phyloP scores from a whole-genome alignment of 495 filamentous ascomycete species.

The Aspergillus leporis region DNA sequence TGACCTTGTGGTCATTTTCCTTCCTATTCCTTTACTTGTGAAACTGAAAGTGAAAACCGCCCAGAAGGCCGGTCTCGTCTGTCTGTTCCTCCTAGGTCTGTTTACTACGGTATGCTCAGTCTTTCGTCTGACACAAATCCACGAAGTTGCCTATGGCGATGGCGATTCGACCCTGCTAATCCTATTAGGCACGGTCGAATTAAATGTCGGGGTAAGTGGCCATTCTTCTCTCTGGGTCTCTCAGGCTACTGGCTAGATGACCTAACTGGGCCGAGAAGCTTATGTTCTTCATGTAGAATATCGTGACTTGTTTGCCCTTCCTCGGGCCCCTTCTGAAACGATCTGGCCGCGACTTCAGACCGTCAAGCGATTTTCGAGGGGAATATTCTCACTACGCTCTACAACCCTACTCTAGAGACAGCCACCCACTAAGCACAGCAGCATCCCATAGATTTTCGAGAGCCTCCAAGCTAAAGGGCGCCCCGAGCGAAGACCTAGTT shows the following conservation, averaged over 20 bases:
- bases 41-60: slow-evolving; percentile 48
- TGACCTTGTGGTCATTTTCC: slow-evolving; percentile 52
- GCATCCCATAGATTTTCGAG: slow-evolving; percentile 20
- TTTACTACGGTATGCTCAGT: slow-evolving; percentile 60
- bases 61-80: slow-evolving; percentile 54
- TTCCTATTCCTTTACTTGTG: slow-evolving; percentile 55
- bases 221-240: background rate
- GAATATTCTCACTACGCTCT: slow-evolving; percentile 30
- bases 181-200: slow-evolving; percentile 58
- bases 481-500: slow-evolving; percentile 49
- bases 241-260: no score
- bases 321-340: slow-evolving; percentile 46
- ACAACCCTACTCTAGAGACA: slow-evolving; percentile 34
- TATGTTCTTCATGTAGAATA: slow-evolving; percentile 32
- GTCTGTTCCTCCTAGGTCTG: slow-evolving; percentile 57
- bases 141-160: slow-evolving; percentile 48
- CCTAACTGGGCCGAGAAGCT: background rate
- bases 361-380: slow-evolving; percentile 27
- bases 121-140: slow-evolving; percentile 55
- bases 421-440: slow-evolving; percentile 29
- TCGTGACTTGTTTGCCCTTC: slow-evolving; percentile 49
- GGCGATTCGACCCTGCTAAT: slow-evolving; percentile 61
- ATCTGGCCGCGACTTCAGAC: slow-evolving; percentile 33
- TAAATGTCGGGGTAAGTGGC: slow-evolving; percentile 52
- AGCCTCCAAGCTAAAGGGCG: slow-evolving; percentile 25